These are phyloP conservation scores for Glycine latifolia DNA, from an alignment of 306 rosid genomes.

Conservation along the genomic window DNA sequence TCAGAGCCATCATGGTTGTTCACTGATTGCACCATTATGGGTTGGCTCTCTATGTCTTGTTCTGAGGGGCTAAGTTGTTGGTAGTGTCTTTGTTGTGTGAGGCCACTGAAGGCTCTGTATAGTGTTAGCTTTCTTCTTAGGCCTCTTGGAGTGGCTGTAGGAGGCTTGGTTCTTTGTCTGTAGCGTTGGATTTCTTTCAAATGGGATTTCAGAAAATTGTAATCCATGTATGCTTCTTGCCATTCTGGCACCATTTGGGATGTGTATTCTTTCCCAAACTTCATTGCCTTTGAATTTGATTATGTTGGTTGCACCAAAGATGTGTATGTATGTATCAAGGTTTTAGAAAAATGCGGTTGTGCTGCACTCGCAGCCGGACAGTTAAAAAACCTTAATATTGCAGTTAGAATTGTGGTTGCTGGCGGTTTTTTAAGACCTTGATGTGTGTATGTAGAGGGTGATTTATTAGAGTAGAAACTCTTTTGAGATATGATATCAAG, in stretches of 20 bases:
- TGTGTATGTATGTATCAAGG: no score
- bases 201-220: constrained; percentile 54
- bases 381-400: no score
- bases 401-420: no score
- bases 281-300: constrained; percentile 43
- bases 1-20: constrained; percentile 4
- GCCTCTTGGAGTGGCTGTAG: constrained; percentile 11
- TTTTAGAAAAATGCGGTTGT: no score
- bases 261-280: constrained; percentile 73
- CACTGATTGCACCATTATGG: constrained; percentile 50
- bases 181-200: constrained; percentile 53
- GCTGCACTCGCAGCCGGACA: no score
- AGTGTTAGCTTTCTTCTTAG: constrained; percentile 61
- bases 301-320: neutral
- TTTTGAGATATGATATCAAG: neutral
- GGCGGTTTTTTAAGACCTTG: no score
- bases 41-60: constrained; percentile 62
- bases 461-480: neutral
- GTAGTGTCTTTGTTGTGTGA: constrained; percentile 39
- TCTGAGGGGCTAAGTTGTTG: constrained; percentile 25
- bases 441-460: no score
- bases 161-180: constrained; percentile 33
- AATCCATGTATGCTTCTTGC: constrained; percentile 79
- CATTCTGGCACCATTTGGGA: constrained; percentile 84
- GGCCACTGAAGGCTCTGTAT: constrained; percentile 79